Conservation (phyloP, 1,139 yeast genomes). For the Meyerozyma elateridarum region DNA sequence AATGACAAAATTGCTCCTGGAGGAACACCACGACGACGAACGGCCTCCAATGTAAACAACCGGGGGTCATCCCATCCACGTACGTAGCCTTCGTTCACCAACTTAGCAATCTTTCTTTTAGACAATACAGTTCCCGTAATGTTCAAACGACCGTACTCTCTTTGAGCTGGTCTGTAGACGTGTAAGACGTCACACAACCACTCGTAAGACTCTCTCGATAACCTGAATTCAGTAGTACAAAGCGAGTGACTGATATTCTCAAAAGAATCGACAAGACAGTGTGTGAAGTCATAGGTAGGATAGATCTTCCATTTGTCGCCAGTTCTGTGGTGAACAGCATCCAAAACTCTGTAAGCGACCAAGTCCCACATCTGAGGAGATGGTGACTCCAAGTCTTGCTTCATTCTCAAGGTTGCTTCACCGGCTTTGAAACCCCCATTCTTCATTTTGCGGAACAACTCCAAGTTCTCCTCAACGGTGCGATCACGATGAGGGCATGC, state of each 20-base stretch:
- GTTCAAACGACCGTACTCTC: constrained; percentile 96
- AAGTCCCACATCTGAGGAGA: constrained; percentile 99
- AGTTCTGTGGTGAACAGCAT: constrained; percentile 93
- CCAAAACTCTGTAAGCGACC: constrained; percentile 93
- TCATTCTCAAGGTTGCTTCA: constrained; percentile 94
- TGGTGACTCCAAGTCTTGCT: constrained; percentile 86
- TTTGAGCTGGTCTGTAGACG: constrained; percentile 96
- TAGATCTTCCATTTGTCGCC: constrained; percentile 96
- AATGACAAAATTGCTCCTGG: constrained; percentile 97
- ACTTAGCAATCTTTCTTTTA: constrained; percentile 90
- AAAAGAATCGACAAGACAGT: constrained; percentile 95
- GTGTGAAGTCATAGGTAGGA: constrained; percentile 98
- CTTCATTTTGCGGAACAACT: constrained; percentile 84
- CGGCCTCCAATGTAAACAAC: constrained; percentile 87
- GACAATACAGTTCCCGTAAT: constrained; percentile 92
- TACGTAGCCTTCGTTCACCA: constrained; percentile 76
- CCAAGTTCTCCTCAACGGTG: constrained; percentile 67
- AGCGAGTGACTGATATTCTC: constrained; percentile 94
- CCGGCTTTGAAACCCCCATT: constrained; percentile 87
- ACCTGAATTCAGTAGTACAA: constrained; percentile 91
- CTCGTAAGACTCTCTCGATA: constrained; percentile 92
- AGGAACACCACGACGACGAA: constrained; percentile 96
- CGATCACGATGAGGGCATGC: constrained; percentile 75
- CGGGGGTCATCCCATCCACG: constrained; percentile 99
- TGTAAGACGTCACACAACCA: constrained; percentile 97